A percentile compares a stretch with the other conserved stretches of the same genome.
phyloP scores from a whole-genome alignment of 805 yeast species.

The Torulaspora franciscae region DNA sequence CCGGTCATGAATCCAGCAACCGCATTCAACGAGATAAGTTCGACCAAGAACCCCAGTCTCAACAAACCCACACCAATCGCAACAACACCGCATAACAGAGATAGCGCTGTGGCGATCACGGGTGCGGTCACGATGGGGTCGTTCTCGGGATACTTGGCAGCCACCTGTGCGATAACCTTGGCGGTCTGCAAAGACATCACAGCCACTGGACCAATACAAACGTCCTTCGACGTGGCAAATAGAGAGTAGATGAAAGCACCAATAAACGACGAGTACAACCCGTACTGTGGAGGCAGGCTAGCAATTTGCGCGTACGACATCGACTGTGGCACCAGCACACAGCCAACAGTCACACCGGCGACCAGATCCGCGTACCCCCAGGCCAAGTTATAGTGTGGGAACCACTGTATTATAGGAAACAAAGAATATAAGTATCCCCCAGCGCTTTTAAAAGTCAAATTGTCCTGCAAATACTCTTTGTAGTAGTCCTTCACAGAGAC shows the following conservation, averaged over 20 bases:
- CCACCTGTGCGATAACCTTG: constrained; percentile 65
- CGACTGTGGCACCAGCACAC: constrained; percentile 88
- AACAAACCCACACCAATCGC: constrained; percentile 77
- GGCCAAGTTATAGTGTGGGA: constrained; percentile 68
- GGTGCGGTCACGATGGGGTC: constrained; percentile 48
- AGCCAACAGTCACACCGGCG: constrained; percentile 92
- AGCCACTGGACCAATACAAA: constrained; percentile 94
- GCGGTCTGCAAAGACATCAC: constrained; percentile 88
- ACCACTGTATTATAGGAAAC: constrained; percentile 82
- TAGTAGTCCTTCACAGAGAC: constrained; percentile 24
- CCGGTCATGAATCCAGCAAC: constrained; percentile 95
- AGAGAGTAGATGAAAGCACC: constrained; percentile 86
- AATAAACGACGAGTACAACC: constrained; percentile 84
- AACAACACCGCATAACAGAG: constrained; percentile 80
- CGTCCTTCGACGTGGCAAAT: constrained; percentile 94
- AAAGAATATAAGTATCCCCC: constrained; percentile 52
- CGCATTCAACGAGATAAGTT: constrained; percentile 84
- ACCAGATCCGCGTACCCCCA: constrained; percentile 82
- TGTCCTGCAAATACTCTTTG: constrained; percentile 17
- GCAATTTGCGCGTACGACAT: constrained; percentile 94
- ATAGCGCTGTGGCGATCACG: constrained; percentile 70
- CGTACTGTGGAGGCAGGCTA: constrained; percentile 73
- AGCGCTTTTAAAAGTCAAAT: constrained; percentile 36
- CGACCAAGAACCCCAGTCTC: constrained; percentile 82
- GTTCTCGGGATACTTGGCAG: constrained; percentile 41